phyloP scores from a whole-genome alignment of 2,329 filamentous ascomycete genomes.

The Fusarium sambucinum region DNA sequence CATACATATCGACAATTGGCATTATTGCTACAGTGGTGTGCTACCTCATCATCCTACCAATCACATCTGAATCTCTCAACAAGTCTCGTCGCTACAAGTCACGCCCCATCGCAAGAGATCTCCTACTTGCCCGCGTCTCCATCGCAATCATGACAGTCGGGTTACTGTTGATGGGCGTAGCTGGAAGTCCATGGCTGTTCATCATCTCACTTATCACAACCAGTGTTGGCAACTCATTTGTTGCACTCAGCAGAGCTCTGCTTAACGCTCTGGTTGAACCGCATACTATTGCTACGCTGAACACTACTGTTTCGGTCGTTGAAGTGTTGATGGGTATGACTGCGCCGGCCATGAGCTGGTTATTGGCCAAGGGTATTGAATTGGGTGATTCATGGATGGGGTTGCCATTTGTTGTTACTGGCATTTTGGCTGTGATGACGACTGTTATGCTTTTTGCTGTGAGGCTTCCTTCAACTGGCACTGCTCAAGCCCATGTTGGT shows the following conservation, averaged over 20 bases:
- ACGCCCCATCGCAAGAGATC: slow-evolving; percentile 54
- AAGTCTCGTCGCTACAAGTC: slow-evolving; percentile 45
- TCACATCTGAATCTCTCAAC: slow-evolving; percentile 50
- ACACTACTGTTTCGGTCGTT: slow-evolving; percentile 63
- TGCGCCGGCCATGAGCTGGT: slow-evolving; percentile 60
- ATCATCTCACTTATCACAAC: slow-evolving; percentile 58
- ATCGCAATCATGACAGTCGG: slow-evolving; percentile 51
- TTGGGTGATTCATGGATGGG: slow-evolving; percentile 63
- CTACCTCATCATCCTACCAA: slow-evolving; percentile 56
- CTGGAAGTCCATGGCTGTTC: slow-evolving; percentile 53
- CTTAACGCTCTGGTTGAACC: slow-evolving; percentile 66
- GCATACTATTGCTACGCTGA: slow-evolving; percentile 66
- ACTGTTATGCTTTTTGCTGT: slow-evolving; percentile 50
- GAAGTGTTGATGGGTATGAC: slow-evolving; percentile 63
- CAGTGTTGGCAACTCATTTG: slow-evolving; percentile 60
- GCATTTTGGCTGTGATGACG: slow-evolving; percentile 49
- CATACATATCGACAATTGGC: slow-evolving; percentile 57
- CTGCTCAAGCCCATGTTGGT: slow-evolving; percentile 35
- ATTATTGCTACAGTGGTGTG: slow-evolving; percentile 54
- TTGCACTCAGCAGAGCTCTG: slow-evolving; percentile 60
- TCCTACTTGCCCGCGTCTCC: slow-evolving; percentile 55
- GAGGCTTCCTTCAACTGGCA: slow-evolving; percentile 42
- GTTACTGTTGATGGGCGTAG: slow-evolving; percentile 54
- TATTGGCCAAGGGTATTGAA: slow-evolving; percentile 60
- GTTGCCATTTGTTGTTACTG: slow-evolving; percentile 60